These are phyloP conservation scores for Populus tremula DNA, from an alignment of 345 rosid genomes.

Conservation along the genomic window DNA sequence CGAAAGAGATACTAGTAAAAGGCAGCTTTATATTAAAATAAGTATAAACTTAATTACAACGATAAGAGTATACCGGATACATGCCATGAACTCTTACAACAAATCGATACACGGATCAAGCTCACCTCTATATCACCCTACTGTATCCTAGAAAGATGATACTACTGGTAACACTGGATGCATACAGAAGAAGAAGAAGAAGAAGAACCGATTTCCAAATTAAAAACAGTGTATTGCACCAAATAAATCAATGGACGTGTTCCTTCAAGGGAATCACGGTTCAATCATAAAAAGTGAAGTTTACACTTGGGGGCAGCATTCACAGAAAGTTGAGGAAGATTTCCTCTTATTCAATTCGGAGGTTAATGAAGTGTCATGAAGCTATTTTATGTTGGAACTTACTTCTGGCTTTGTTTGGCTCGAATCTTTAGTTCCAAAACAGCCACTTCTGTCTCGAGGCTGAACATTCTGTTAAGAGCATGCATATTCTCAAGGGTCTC, in stretches of 20 bases:
- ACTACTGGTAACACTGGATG: slow-evolving; percentile 4
- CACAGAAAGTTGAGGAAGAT: background rate
- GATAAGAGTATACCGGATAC: background rate
- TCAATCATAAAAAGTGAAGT: background rate
- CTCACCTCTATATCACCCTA: slow-evolving; percentile 12
- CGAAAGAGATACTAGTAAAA: background rate
- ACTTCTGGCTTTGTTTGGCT: slow-evolving; percentile 55
- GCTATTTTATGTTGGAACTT: slow-evolving; percentile 5
- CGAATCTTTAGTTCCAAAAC: slow-evolving; percentile 78
- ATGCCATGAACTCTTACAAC: background rate
- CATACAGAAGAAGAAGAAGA: background rate
- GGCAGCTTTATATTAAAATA: slow-evolving; percentile 15
- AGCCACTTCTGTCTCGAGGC: slow-evolving; percentile 72
- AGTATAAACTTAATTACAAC: slow-evolving; percentile 6
- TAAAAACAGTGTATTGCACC: slow-evolving; percentile 20
- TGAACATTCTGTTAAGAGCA: slow-evolving; percentile 93
- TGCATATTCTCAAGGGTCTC: slow-evolving; percentile 97
- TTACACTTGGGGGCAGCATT: background rate
- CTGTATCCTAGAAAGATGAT: slow-evolving; percentile 14
- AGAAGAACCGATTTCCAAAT: slow-evolving; percentile 9
- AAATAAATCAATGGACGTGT: background rate
- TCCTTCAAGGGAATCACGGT: slow-evolving; percentile 14
- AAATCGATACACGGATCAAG: slow-evolving; percentile 13
- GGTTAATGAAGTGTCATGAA: background rate
- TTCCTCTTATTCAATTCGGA: slow-evolving; percentile 11